Percentiles rank a stretch among this genome's conserved stretches.
These are phyloP conservation scores for Xylaria polymorpha DNA, from an alignment of 2,329 filamentous ascomycete species.

Conservation along the genomic window DNA sequence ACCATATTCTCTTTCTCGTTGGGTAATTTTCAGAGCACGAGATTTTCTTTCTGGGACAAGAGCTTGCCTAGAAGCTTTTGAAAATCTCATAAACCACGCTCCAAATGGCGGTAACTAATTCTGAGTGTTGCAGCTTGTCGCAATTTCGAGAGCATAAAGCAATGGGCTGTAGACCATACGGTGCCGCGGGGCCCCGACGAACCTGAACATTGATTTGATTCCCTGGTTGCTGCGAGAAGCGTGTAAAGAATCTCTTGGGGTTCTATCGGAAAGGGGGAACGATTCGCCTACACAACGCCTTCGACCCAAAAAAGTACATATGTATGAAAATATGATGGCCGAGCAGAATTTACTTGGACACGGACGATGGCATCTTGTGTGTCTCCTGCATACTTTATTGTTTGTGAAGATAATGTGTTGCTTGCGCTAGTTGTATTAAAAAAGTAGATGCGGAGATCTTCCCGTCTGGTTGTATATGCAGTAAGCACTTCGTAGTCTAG, in stretches of 20 bases:
- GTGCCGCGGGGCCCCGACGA: slow-evolving; percentile 52
- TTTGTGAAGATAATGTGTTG: background rate
- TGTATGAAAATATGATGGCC: background rate
- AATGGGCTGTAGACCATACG: slow-evolving; percentile 65
- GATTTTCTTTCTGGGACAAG: no score
- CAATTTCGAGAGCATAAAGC: slow-evolving; percentile 63
- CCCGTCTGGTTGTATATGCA: background rate
- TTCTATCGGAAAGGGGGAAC: background rate
- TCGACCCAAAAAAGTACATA: background rate
- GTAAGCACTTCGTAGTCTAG: background rate
- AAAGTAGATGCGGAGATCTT: background rate
- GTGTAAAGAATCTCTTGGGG: background rate
- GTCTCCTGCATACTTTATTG: background rate
- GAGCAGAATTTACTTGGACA: background rate
- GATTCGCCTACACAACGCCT: background rate
- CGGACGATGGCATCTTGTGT: background rate
- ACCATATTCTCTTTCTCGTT: no score
- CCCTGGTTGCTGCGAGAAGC: slow-evolving; percentile 8
- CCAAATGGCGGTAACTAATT: no score
- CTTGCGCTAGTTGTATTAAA: background rate
- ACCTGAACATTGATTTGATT: slow-evolving; percentile 46
- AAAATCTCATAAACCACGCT: no score
- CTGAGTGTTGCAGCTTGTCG: slow-evolving; percentile 53
- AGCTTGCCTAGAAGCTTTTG: no score
- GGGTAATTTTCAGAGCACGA: no score